These are phyloP conservation scores for Physaria fendleri DNA, from an alignment of 345 rosid species.

Conservation along the genomic window DNA sequence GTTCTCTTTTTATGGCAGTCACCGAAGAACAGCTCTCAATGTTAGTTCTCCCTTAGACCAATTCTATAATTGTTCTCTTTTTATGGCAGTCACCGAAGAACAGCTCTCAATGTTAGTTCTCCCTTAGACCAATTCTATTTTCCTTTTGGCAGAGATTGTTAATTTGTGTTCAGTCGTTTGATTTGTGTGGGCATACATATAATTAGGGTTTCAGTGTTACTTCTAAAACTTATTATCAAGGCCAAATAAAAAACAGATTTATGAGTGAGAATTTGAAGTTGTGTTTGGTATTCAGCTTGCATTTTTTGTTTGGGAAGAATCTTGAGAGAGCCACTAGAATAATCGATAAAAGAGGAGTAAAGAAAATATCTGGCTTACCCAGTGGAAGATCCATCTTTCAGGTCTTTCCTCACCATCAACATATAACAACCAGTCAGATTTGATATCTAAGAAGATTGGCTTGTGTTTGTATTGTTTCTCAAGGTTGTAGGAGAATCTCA, in stretches of 20 bases:
- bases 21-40: slow-evolving; percentile 70
- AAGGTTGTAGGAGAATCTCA: slow-evolving; percentile 87
- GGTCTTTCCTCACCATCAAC: slow-evolving; percentile 40
- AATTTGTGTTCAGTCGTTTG: not conserved
- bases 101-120: slow-evolving; percentile 65
- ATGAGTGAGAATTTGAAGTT: not conserved
- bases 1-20: slow-evolving; percentile 33
- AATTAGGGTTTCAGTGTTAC: not conserved
- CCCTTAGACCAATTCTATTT: not conserved
- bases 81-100: slow-evolving; percentile 59
- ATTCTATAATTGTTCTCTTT: not conserved
- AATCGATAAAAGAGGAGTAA: slow-evolving; percentile 70
- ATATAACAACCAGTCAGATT: not conserved
- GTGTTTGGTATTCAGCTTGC: slow-evolving; percentile 40
- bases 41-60: slow-evolving; percentile 33
- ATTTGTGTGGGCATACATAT: not conserved
- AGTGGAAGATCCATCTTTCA: slow-evolving; percentile 75
- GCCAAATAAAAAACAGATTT: not conserved
- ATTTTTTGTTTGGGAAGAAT: slow-evolving; percentile 86
- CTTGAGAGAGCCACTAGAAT: slow-evolving; percentile 74
- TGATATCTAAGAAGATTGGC: not conserved
- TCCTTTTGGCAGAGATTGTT: not conserved
- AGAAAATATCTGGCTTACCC: slow-evolving; percentile 63
- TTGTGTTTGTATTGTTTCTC: not conserved
- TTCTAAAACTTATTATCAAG: not conserved